Evolutionary conservation across 1,284 basidiomycete species (phyloP).

Genomic region (Leccinum pachyderme): DNA sequence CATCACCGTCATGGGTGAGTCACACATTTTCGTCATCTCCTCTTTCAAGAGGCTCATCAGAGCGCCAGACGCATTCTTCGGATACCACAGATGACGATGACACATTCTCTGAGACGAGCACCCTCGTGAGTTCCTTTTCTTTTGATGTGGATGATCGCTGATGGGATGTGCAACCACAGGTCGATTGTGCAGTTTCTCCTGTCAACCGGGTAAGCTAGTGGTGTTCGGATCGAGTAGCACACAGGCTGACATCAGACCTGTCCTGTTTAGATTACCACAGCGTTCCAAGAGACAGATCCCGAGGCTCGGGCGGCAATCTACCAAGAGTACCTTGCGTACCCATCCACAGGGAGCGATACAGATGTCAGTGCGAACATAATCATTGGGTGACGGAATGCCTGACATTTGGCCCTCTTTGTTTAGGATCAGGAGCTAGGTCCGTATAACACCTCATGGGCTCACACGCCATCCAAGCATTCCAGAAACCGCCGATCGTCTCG

Average conservation of each 20-base stretch:
- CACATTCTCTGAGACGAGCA: constrained; percentile 14
- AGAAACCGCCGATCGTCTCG: not conserved
- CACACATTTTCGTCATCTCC: not conserved
- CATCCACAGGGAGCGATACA: not conserved
- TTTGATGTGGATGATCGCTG: not conserved
- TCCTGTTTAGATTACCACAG: constrained; percentile 11
- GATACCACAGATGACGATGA: not conserved
- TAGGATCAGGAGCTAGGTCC: constrained; percentile 7
- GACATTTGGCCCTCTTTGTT: not conserved
- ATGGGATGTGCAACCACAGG: not conserved
- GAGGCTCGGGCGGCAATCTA: constrained; percentile 7
- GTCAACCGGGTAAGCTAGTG: not conserved
- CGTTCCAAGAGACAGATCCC: constrained; percentile 7
- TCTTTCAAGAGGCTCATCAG: not conserved
- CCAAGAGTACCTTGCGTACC: constrained; percentile 9
- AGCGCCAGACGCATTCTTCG: not conserved
- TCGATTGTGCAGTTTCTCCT: not conserved
- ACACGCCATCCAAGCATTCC: not conserved
- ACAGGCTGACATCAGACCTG: not conserved
- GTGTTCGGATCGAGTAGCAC: not conserved
- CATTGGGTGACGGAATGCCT: not conserved
- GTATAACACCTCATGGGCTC: constrained; percentile 6
- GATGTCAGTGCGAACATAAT: not conserved
- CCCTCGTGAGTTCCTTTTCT: constrained; percentile 5
- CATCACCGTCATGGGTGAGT: not conserved